Conservation (phyloP, 371 early-diverging fungal species). For the Apophysomyces trapeziformis region DNA sequence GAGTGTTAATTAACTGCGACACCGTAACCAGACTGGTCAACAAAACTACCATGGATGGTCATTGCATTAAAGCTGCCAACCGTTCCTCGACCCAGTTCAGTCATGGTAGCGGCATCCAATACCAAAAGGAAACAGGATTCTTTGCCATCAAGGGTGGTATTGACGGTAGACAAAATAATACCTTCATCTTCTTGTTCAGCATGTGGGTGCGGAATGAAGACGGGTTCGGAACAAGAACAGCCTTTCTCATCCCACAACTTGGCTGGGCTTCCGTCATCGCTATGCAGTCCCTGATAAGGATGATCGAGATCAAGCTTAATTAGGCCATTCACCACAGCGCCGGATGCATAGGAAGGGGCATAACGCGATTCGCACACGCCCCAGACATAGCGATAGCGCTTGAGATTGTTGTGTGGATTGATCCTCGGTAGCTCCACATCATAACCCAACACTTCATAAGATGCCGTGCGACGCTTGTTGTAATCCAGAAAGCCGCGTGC, state of each 20-base stretch:
- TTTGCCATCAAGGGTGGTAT: slow-evolving; percentile 33
- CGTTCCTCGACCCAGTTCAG: slow-evolving; percentile 60
- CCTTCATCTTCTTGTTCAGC: slow-evolving; percentile 69
- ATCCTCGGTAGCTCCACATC: slow-evolving; percentile 68
- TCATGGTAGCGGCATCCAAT: slow-evolving; percentile 62
- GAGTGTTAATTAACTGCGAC: slow-evolving; percentile 41
- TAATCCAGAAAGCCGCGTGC: slow-evolving; percentile 23
- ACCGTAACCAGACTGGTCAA: slow-evolving; percentile 39
- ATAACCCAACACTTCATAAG: slow-evolving; percentile 43
- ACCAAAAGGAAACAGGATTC: slow-evolving; percentile 63
- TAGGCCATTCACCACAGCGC: slow-evolving; percentile 54
- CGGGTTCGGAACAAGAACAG: slow-evolving; percentile 71
- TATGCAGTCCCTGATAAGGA: slow-evolving; percentile 36
- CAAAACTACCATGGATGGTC: slow-evolving; percentile 53
- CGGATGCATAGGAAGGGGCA: slow-evolving; percentile 53
- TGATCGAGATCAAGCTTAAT: slow-evolving; percentile 60
- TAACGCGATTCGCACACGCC: slow-evolving; percentile 56
- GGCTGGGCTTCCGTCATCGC: slow-evolving; percentile 32
- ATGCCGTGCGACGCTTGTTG: slow-evolving; percentile 48
- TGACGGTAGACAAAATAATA: slow-evolving; percentile 63
- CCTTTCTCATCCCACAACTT: slow-evolving; percentile 55
- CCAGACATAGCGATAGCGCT: slow-evolving; percentile 59
- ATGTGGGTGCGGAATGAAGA: slow-evolving; percentile 62
- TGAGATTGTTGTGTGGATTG: slow-evolving; percentile 51
- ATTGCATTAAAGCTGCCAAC: slow-evolving; percentile 48